Evolutionary conservation across 148 eudicot genomes (phyloP), one percentile per base, ranked within the genome.

Genomic region (Spergularia marina): DNA sequence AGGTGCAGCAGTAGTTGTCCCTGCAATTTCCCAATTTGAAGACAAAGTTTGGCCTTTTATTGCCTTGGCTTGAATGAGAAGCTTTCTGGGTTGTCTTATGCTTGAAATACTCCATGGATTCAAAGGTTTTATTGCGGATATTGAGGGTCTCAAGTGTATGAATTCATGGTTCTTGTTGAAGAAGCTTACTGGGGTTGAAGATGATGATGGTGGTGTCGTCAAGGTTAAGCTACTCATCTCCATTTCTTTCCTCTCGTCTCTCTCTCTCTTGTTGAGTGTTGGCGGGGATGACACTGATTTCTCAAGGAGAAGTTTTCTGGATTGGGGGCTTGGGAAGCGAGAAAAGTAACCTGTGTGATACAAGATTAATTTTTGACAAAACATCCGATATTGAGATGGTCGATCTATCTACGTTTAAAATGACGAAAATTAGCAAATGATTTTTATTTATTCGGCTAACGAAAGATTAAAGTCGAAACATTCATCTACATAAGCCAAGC

Each of bases 1-100:
- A 39, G 90, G 73, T 5, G 92, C 70, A 52, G 91, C 72, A 0
- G 36, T 30, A 3, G 88, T 81, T 20, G 88, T 80, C 13, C 59
- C 84, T 18, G 61, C 2, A 72, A 53, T 1, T 59, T 90, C 94
- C 96, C 97, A 91, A 51, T 83, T 82, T 34, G 87, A 80, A 14
- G 91, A 84, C 2, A 87, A 73, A 7, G 97, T 79, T 0, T 20
- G 73, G 8, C 21, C 69, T 12, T 75, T 81, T 1, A 74, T 70
- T 57, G 90, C 84, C 66, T 80, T 86, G 15, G 83, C 74, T 3
- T 75, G 71, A 13, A 83, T 53, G 77, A 23, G 53, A 5, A 18
- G 13, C 12, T 0, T 18, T 53, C 54, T 54, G 53, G 6, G 16
- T 2, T 15, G n/a, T 55, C 30, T 70, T 64, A 41, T 66, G 63